Base-by-base conservation (phyloP, 768 basidiomycete genomes). In the Lactifluus volemus region DNA sequence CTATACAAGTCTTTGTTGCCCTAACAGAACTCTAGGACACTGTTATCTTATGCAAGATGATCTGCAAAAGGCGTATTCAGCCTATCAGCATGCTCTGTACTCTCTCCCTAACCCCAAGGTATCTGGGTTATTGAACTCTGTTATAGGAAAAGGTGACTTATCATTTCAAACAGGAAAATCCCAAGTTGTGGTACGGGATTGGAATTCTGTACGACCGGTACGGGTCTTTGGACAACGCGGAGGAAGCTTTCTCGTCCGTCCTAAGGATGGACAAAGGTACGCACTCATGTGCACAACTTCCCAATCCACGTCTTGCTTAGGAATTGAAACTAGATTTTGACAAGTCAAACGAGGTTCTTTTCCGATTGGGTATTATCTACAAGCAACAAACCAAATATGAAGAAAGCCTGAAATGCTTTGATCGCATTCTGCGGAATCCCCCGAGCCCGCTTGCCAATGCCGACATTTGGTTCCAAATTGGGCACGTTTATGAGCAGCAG, bases 401-500 rank as follows among this genome's bases (percentile, higher is more conserved):
- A 2, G 89, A 93, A 12, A 89, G 86, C 11, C 79, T 99, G 3
- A 81, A 83, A 56, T 98, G 97, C 75, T 98, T 98, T 77, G 91
- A 95, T 70, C 91, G 91, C 70, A 98, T 99, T 65, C 85, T 98
- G 55, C 89, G 90, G 63, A 95, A 91, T 69, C 97, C 97, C 3
- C 97, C 96, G 38, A 88, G 85, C 65, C 97, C 97, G 2, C 85
- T 99, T 36, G 96, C 95, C 15, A 90, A 95, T 67, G 90, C 93
- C 58, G 97, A 99, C 67, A 98, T 99, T 65, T 98, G 95, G 94
- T 98, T 98, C 84, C 97, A 99, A 75, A 97, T 99, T 63, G 97
- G 97, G 2, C 97, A 98, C 70, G 96, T 98, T 19, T 93, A 91
- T 68, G 97, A 98, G 73, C 95, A 97, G 70, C 92, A 96, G 73